Evolutionary conservation across 371 early-diverging fungal genomes (phyloP), one percentile per base, ranked within the genome.

Genomic region (Lichtheimia corymbifera): DNA sequence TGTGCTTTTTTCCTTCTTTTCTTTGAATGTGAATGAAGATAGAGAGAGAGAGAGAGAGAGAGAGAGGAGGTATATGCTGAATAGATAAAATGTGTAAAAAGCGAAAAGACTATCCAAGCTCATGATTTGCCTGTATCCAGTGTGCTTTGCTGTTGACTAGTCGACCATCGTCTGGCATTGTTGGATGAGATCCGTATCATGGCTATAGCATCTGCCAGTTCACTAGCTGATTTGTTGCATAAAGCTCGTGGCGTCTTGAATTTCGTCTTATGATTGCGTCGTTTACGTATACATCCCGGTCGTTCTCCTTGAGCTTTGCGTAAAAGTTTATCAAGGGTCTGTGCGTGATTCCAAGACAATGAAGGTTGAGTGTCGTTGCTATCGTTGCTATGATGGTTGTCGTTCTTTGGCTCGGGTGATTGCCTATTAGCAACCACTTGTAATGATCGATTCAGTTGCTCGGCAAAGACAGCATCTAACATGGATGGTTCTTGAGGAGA

Each of bases 401-500:
- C 24, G 45, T 24, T 15, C 7, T 56, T 14, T 5, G 28, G 51
- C 17, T 45, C 47, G 5, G 58, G 24, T 28, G 50, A 20, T 18
- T 41, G 49, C 20, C 43, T 50, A 1, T 43, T 56, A 20, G 58
- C 64, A 12, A 57, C 57, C n/a, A 47, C 59, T 43, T 64, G 50
- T 17, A 64, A 25, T 14, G 64, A 58, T 40, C 64, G 54, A 35
- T n/a, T 58, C 15, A 64, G 15, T 30, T 64, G 58, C 41, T 64
- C 53, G n/a, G 64, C 64, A 45, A 64, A 64, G 2, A 64, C 59
- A 25, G 64, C 47, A 27, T 64, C 64, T 1, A 64, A 20, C 64
- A 64, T 58, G 1, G 64, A 64, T 18, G 64, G 64, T 47, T 64
- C 58, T 54, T 64, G 64, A 12, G 64, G 64, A 30, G 64, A 64